Evolutionary conservation across 768 basidiomycete genomes (phyloP), one percentile per base, ranked within the genome.

Genomic region (Lyophyllum semitale): DNA sequence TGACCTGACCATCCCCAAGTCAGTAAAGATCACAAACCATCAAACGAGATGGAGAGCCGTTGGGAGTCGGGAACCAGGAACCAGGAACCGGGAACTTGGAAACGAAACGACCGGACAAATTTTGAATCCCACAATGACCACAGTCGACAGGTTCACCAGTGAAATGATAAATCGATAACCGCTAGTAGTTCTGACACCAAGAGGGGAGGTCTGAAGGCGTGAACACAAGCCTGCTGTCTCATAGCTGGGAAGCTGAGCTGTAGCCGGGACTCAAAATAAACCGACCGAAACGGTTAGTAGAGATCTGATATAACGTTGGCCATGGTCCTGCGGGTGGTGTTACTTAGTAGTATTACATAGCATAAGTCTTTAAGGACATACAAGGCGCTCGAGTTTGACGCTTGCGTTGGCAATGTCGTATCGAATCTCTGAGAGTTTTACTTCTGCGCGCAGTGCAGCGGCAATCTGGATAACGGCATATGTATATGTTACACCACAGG

Each of bases 221-320:
- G 41, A 41, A 17, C 43, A 23, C 13, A 45, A 18, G 44, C 27
- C n/a, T n/a, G n/a, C n/a, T 1, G 29, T 15, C 29, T 13, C 8
- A 46, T 29, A n/a, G 44, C 27, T 32, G 7, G 27, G 44, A 32
- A 23, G 15, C 32, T 33, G 20, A 12, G 20, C 15, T 35, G 47
- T 35, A 23, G 33, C 9, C 20, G 47, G 47, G 47, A 23, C 47
- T 35, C 32, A 48, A 48, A 48, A 48, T n/a, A 48, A 48, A 48
- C 29, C 32, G 47, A 48, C 26, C 47, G 32, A 48, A 8, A 48
- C 47, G 26, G 15, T 13, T 30, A 48, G 30, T 1, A 42, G 23
- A 20, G 23, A 42, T 4, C 12, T 25, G 22, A 42, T n/a, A 18
- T 38, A 18, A 9, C 8, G 11, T 42, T 22, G 22, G 22, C 20